These are phyloP conservation scores for Citrus unshiu DNA, from an alignment of 345 rosid species.

Conservation along the genomic window DNA sequence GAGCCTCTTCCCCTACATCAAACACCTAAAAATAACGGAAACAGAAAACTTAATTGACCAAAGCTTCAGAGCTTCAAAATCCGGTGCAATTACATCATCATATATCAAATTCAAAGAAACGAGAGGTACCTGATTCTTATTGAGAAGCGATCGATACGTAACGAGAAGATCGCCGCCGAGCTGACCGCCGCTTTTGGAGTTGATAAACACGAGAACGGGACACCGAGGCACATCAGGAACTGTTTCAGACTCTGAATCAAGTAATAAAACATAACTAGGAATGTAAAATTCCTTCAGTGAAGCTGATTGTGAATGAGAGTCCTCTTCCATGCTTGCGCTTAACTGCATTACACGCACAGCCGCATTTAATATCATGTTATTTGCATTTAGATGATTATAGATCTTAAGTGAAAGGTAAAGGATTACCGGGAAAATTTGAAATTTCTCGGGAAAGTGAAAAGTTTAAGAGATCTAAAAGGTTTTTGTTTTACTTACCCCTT, in stretches of 20 bases:
- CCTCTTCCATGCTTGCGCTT: conserved; percentile 33
- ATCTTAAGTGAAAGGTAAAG: not conserved
- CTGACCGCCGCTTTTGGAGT: conserved; percentile 90
- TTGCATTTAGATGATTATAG: not conserved
- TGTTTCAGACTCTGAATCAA: conserved; percentile 27
- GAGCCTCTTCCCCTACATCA: conserved; percentile 69
- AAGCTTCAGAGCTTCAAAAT: conserved; percentile 3
- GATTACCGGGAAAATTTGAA: conserved; percentile 3
- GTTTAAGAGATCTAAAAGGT: not conserved
- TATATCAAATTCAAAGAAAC: not conserved
- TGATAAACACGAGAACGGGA: conserved; percentile 75
- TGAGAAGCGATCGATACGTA: conserved; percentile 59
- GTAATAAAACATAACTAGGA: conserved; percentile 48
- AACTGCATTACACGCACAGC: conserved; percentile 12
- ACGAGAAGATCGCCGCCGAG: conserved; percentile 73
- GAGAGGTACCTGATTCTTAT: conserved; percentile 47
- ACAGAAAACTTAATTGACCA: not conserved
- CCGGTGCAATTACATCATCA: not conserved
- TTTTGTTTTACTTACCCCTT: not conserved
- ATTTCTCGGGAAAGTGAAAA: not conserved
- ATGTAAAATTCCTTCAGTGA: conserved; percentile 46
- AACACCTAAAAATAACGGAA: conserved; percentile 44
- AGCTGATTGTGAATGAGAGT: conserved; percentile 10
- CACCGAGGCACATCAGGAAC: conserved; percentile 32
- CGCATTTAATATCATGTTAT: not conserved